A percentile compares a stretch with the other conserved stretches of the same genome.
Conservation (phyloP, 2,329 filamentous ascomycete species). For the Stachybotrys chlorohalonatus region DNA sequence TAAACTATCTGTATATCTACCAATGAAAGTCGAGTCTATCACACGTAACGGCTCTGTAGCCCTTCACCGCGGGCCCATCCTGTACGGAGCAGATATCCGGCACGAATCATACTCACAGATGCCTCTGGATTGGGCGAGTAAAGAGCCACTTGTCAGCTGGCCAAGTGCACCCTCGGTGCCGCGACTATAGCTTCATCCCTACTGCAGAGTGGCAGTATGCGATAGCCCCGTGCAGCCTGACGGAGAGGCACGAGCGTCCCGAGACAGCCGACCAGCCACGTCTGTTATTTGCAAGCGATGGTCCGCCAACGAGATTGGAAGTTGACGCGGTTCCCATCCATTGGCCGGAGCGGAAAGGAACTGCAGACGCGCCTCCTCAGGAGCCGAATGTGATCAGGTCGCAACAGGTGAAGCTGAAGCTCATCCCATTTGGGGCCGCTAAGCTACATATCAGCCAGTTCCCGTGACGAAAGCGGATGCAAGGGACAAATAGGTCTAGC, state of each 20-base stretch:
- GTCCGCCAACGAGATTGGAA: constrained; percentile 19
- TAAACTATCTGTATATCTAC: constrained; percentile 7
- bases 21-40: constrained; percentile 5
- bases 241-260: constrained; percentile 1
- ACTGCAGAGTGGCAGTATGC: constrained; percentile 15
- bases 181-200: constrained; percentile 21
- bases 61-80: constrained; percentile 28
- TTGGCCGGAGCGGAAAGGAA: constrained; percentile 8
- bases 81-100: constrained; percentile 27
- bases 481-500: no score
- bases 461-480: constrained; percentile 9
- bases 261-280: constrained; percentile 15
- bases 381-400: constrained; percentile 16
- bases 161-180: constrained; percentile 13
- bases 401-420: constrained; percentile 16
- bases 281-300: constrained; percentile 6
- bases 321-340: constrained; percentile 23
- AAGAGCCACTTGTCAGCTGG: constrained; percentile 2
- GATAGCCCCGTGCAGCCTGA: constrained; percentile 7
- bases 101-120: constrained; percentile 8
- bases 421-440: constrained; percentile 31
- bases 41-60: constrained; percentile 22
- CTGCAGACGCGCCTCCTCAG: constrained; percentile 22
- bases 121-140: constrained; percentile 11
- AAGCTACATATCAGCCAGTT: constrained; percentile 34